Percentiles rank a stretch among this genome's conserved stretches.
Evolutionary conservation across 225 moss, liverwort and hornwort species (phyloP).

Genomic region (Ulota crispa): DNA sequence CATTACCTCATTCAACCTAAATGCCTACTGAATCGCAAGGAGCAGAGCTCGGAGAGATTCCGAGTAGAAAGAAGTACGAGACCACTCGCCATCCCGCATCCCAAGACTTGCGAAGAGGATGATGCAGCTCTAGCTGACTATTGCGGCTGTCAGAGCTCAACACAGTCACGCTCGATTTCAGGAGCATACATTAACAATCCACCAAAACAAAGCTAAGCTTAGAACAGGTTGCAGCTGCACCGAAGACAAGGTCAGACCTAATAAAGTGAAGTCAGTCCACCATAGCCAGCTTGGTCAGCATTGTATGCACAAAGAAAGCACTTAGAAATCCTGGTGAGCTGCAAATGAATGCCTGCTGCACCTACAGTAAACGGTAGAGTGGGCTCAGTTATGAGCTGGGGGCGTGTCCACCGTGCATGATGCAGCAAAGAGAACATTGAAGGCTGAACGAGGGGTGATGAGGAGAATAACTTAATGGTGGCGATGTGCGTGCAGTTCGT

Average conservation of each 20-base stretch:
- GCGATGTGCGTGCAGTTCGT: not conserved
- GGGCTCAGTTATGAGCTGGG: not conserved
- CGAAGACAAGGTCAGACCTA: slow-evolving; percentile 4
- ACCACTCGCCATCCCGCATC: slow-evolving; percentile 9
- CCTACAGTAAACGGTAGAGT: no score
- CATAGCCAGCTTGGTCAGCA: slow-evolving; percentile 5
- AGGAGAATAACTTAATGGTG: slow-evolving; percentile 6
- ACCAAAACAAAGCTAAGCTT: not conserved
- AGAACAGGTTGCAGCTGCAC: not conserved
- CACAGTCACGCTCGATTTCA: slow-evolving; percentile 18
- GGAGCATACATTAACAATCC: not conserved
- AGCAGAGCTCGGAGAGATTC: not conserved
- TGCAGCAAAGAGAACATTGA: not conserved
- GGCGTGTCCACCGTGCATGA: not conserved
- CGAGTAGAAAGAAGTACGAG: not conserved
- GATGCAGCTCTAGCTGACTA: slow-evolving; percentile 11
- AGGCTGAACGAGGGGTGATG: slow-evolving; percentile 2
- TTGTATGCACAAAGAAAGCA: not conserved
- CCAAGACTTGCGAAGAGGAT: slow-evolving; percentile 19
- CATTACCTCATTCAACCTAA: not conserved
- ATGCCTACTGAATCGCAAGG: not conserved
- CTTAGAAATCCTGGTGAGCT: not conserved
- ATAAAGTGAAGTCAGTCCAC: not conserved
- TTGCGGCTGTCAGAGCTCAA: slow-evolving; percentile 25
- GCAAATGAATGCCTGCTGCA: not conserved